Conservation (phyloP, 1,284 basidiomycete genomes). For the Sporisorium scitamineum region DNA sequence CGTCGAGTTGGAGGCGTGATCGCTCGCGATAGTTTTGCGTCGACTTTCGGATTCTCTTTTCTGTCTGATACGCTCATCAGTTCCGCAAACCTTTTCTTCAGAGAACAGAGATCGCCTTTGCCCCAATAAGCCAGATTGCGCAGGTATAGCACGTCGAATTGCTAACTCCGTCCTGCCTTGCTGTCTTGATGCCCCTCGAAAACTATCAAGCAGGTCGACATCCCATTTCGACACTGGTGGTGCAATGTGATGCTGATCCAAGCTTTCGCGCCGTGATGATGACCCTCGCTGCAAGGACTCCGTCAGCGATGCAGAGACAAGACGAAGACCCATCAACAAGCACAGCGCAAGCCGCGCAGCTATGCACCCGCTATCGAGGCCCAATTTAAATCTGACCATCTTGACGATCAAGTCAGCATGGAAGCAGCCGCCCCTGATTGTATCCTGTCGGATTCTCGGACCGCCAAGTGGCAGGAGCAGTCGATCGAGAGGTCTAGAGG, state of each 20-base stretch:
- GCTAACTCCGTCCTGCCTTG: neutral
- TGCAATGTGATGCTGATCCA: neutral
- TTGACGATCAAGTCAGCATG: neutral
- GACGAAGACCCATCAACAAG: constrained; percentile 21
- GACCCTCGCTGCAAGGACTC: neutral
- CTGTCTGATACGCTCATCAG: neutral
- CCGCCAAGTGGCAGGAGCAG: neutral
- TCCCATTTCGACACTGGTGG: neutral
- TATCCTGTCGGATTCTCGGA: neutral
- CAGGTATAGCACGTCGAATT: neutral
- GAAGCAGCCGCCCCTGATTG: neutral
- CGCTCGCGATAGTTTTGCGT: neutral
- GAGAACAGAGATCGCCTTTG: neutral
- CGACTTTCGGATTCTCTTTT: neutral
- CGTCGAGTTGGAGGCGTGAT: neutral
- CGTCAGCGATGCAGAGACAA: constrained; percentile 11
- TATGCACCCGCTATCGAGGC: constrained; percentile 14
- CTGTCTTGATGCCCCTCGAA: neutral
- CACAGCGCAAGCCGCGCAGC: constrained; percentile 23
- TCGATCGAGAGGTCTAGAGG: neutral
- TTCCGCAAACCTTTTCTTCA: neutral
- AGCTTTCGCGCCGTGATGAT: neutral
- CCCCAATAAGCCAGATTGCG: neutral
- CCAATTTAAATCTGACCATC: constrained; percentile 22
- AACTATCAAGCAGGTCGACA: neutral